These are phyloP conservation scores for Suillus variegatus DNA, from an alignment of 768 basidiomycete species.

Conservation along the genomic window DNA sequence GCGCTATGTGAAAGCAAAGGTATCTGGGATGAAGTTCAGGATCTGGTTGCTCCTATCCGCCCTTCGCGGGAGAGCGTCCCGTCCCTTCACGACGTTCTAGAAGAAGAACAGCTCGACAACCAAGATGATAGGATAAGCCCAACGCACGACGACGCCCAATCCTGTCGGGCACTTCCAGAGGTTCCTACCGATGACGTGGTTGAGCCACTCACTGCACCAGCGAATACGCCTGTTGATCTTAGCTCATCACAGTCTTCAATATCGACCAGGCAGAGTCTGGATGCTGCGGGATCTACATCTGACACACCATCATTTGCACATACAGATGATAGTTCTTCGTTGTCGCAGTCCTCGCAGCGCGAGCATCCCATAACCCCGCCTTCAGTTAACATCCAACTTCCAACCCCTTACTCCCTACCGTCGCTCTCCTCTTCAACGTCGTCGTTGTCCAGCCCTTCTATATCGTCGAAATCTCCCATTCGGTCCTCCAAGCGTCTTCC, in stretches of 20 bases:
- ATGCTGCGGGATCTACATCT: constrained; percentile 14
- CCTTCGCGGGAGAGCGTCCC: constrained; percentile 6
- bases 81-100: background rate
- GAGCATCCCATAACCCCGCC: constrained; percentile 38
- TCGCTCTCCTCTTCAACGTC: constrained; percentile 61
- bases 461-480: constrained; percentile 45
- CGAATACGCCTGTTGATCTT: constrained; percentile 6
- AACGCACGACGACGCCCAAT: constrained; percentile 12
- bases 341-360: constrained; percentile 30
- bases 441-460: constrained; percentile 56
- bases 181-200: constrained; percentile 21
- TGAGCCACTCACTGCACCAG: background rate
- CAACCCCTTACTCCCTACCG: constrained; percentile 38
- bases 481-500: constrained; percentile 39
- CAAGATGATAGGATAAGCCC: constrained; percentile 14
- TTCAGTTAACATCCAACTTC: constrained; percentile 29
- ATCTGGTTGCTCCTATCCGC: constrained; percentile 1
- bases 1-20: constrained; percentile 70
- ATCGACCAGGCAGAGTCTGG: constrained; percentile 2
- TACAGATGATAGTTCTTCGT: constrained; percentile 35
- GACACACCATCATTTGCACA: constrained; percentile 26
- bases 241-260: constrained; percentile 7
- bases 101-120: constrained; percentile 6
- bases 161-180: constrained; percentile 25
- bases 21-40: constrained; percentile 54